Percentiles rank a stretch among this genome's conserved stretches.
Conservation (phyloP, 179 eudicot genomes). For the Corrigiola litoralis region DNA sequence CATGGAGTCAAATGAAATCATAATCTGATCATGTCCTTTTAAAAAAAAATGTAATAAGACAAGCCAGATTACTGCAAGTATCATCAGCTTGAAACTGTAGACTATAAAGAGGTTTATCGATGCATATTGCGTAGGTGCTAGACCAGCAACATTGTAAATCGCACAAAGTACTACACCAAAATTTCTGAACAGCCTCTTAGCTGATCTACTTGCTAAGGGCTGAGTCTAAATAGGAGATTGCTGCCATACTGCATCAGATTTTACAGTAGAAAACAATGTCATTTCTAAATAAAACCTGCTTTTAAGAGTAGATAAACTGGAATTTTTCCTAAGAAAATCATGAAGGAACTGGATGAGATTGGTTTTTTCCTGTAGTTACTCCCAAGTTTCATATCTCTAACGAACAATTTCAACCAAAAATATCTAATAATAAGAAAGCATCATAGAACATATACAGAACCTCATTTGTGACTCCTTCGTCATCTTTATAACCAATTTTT, state of each 20-base stretch:
- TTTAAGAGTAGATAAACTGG: not conserved
- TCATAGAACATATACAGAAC: conserved; percentile 17
- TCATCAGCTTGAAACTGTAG: too few relatives aligned
- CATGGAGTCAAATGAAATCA: not conserved
- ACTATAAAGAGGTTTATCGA: too few relatives aligned
- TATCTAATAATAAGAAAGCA: not conserved
- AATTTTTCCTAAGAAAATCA: not conserved
- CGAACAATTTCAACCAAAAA: not conserved
- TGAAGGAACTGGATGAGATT: not conserved
- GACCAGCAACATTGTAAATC: too few relatives aligned
- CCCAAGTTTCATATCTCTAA: not conserved
- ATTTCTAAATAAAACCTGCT: not conserved
- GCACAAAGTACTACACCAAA: too few relatives aligned
- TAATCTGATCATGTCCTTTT: not conserved
- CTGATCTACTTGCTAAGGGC: too few relatives aligned
- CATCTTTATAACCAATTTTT: conserved; percentile 59
- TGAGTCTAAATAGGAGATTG: too few relatives aligned
- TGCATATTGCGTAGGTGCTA: too few relatives aligned
- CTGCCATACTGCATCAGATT: not conserved
- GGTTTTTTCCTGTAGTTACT: not conserved
- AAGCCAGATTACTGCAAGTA: not conserved
- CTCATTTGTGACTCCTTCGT: conserved; percentile 62
- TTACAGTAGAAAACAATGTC: not conserved
- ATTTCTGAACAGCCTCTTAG: too few relatives aligned
- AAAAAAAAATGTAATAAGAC: not conserved